Conservation (phyloP, 2,329 filamentous ascomycete species). For the Fusarium anthophilum region DNA sequence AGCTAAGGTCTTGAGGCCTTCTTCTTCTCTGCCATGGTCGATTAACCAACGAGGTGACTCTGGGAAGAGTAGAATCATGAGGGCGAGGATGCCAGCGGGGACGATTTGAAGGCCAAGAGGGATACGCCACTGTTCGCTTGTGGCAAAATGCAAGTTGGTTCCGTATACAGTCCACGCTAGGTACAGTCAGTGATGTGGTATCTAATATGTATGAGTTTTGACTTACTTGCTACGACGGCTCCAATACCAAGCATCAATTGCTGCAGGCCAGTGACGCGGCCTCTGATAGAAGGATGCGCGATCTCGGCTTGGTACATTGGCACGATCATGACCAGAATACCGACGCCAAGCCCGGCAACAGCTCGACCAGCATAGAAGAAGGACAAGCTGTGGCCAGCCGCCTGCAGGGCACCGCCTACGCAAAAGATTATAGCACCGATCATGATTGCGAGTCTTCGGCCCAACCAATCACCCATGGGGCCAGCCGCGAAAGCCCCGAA, state of each 20-base stretch:
- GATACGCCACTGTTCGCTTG: neutral
- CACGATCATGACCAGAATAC: neutral
- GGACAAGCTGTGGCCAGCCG: neutral
- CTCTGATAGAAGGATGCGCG: neutral
- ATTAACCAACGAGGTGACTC: neutral
- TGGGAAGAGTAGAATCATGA: neutral
- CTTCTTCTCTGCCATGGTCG: neutral
- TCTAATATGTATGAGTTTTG: fast-evolving
- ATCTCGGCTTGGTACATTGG: neutral
- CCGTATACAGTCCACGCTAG: neutral
- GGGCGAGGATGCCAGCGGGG: neutral
- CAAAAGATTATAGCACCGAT: neutral
- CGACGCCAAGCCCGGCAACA: neutral
- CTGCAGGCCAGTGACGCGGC: neutral
- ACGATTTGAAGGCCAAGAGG: neutral
- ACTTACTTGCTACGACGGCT: neutral
- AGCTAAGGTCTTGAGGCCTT: neutral
- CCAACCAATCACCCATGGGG: neutral
- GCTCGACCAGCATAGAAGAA: neutral
- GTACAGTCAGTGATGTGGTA: neutral
- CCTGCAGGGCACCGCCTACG: neutral
- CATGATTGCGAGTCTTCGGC: neutral
- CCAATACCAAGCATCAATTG: neutral
- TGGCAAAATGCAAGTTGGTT: neutral
- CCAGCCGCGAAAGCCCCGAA: neutral